Conservation (phyloP, 169 alveolate genomes). For the Plasmodium blacklocki region DNA sequence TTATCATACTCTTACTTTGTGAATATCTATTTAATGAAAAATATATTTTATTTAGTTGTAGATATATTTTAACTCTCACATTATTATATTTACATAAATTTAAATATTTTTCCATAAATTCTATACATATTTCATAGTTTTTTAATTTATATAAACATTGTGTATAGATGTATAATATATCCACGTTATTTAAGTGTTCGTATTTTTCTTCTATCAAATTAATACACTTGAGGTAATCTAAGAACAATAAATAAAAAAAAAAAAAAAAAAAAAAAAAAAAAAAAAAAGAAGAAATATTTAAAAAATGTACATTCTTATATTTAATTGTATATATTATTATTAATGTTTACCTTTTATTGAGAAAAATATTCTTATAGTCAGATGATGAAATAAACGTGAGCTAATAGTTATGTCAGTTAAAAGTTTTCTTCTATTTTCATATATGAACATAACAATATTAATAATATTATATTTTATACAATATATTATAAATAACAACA, state of each 20-base stretch:
- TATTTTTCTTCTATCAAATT: conserved; percentile 30
- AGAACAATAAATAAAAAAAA: neutral
- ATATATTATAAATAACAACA: conserved; percentile 49
- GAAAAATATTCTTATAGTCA: conserved; percentile 35
- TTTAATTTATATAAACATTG: conserved; percentile 26
- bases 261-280: neutral
- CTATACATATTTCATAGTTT: conserved; percentile 19
- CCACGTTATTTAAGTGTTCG: conserved; percentile 36
- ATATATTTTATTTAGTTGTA: conserved; percentile 35
- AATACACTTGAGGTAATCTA: conserved; percentile 42
- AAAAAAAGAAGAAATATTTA: neutral
- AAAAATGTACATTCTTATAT: neutral
- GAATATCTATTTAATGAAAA: conserved; percentile 17
- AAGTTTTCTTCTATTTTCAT: conserved; percentile 32
- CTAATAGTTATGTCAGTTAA: conserved; percentile 13
- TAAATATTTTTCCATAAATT: conserved; percentile 2
- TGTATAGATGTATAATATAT: conserved; percentile 37
- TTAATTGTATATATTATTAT: neutral
- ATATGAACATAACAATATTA: conserved; percentile 54
- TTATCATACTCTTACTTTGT: conserved; percentile 20
- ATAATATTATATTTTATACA: conserved; percentile 50
- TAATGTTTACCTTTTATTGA: conserved; percentile 38
- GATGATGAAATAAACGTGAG: conserved; percentile 13
- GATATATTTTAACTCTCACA: conserved; percentile 22
- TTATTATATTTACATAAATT: conserved; percentile 14